Percentiles rank a stretch among this genome's conserved stretches.
Conservation (phyloP, 75 land plant species). For the Isoetes taiwanensis region DNA sequence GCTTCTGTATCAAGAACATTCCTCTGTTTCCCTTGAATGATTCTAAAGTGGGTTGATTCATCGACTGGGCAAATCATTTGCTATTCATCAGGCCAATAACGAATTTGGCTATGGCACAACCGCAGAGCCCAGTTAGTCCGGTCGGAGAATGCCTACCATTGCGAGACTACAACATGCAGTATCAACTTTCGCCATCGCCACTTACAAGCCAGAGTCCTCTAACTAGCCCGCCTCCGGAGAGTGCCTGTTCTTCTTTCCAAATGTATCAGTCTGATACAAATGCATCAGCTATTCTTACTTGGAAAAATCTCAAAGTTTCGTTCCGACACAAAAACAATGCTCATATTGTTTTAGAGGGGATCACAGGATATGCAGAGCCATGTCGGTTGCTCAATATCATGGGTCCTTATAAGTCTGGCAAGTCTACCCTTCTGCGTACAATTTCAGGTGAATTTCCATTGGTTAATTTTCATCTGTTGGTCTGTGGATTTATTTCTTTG, state of each 20-base stretch:
- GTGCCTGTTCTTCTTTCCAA: not conserved
- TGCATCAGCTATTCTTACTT: not conserved
- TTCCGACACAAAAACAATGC: not conserved
- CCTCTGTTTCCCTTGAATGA: no score
- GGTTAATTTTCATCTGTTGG: no score
- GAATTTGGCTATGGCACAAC: no score
- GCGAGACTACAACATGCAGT: not conserved
- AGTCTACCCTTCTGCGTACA: not conserved
- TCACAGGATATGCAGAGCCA: slow-evolving; percentile 1
- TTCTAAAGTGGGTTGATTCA: no score
- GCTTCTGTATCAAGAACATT: no score
- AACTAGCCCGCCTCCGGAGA: not conserved
- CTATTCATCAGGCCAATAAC: no score
- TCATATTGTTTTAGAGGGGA: not conserved
- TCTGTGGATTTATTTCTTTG: no score
- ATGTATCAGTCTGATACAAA: not conserved
- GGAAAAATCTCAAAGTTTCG: not conserved
- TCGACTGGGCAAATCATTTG: no score
- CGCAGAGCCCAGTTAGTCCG: no score
- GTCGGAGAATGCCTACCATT: not conserved
- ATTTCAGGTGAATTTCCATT: no score
- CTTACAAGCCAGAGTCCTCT: not conserved
- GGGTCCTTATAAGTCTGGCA: slow-evolving; percentile 1
- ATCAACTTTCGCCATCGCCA: slow-evolving; percentile 3
- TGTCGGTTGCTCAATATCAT: not conserved